Evolutionary conservation across 768 basidiomycete genomes (phyloP).

Genomic region (Leucocoprinus leucothites): DNA sequence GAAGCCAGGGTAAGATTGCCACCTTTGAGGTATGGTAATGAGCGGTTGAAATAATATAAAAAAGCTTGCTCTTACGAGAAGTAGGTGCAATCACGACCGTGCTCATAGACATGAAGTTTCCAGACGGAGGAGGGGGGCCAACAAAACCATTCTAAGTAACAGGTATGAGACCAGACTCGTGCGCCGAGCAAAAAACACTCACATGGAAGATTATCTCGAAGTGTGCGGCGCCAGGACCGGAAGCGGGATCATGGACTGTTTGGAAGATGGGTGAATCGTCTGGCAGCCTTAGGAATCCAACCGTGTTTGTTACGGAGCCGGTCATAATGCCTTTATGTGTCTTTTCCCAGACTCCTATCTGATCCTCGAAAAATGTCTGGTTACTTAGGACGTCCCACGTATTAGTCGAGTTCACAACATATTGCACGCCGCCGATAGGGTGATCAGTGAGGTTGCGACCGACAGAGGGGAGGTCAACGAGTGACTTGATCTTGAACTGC

Average conservation of each 20-base stretch:
- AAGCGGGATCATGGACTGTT: conserved; percentile 3
- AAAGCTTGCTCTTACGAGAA: conserved; percentile 20
- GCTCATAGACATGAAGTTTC: conserved; percentile 23
- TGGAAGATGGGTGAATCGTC: conserved; percentile 6
- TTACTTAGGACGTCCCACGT: not conserved
- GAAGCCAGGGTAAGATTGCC: conserved; percentile 19
- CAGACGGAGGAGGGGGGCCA: conserved; percentile 11
- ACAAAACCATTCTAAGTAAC: conserved; percentile 7
- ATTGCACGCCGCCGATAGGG: not conserved
- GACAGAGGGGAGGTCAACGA: conserved; percentile 24
- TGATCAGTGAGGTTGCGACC: conserved; percentile 29
- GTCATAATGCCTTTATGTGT: conserved; percentile 2
- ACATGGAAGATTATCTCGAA: conserved; percentile 7
- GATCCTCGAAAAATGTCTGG: conserved; percentile 1
- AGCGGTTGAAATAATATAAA: not conserved
- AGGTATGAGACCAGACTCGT: not conserved
- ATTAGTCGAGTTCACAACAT: not conserved
- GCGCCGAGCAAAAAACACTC: not conserved
- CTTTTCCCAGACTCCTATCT: not conserved
- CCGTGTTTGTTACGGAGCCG: conserved; percentile 3
- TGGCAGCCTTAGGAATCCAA: conserved; percentile 13
- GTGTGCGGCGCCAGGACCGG: conserved; percentile 7
- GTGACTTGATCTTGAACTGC: conserved; percentile 15
- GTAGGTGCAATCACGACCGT: conserved; percentile 25
- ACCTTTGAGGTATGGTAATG: conserved; percentile 8